Conservation (phyloP, 2,329 filamentous ascomycete genomes). For the Akanthomyces muscarius region DNA sequence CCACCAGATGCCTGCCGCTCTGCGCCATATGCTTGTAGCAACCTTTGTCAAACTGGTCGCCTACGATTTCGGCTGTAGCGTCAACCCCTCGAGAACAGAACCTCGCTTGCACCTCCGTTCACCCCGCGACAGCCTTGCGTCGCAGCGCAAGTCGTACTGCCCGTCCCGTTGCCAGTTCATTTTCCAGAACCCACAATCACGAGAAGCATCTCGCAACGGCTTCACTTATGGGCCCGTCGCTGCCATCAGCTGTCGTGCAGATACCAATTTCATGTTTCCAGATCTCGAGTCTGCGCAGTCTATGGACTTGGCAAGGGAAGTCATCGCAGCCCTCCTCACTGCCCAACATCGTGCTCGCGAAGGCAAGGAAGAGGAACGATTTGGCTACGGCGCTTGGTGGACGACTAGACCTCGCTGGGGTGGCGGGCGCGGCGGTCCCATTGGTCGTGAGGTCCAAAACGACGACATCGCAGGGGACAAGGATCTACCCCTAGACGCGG, state of each 20-base stretch:
- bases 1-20: slow-evolving; percentile 54
- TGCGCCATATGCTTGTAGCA: slow-evolving; percentile 52
- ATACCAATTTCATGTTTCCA: slow-evolving; percentile 44
- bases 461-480: slow-evolving; percentile 45
- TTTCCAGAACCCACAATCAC: slow-evolving; percentile 56
- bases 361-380: slow-evolving; percentile 50
- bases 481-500: slow-evolving; percentile 30
- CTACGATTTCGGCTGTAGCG: slow-evolving; percentile 63
- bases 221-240: slow-evolving; percentile 60
- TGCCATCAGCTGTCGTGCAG: slow-evolving; percentile 55
- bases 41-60: slow-evolving; percentile 61
- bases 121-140: slow-evolving; percentile 26
- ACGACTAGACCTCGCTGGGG: slow-evolving; percentile 58
- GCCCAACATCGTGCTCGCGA: slow-evolving; percentile 61
- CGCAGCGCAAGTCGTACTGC: slow-evolving; percentile 49
- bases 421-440: slow-evolving; percentile 58
- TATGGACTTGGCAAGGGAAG: slow-evolving; percentile 58
- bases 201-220: slow-evolving; percentile 56
- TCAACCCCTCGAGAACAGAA: slow-evolving; percentile 52
- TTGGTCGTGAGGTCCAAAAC: slow-evolving; percentile 56
- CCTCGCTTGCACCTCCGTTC: slow-evolving; percentile 54
- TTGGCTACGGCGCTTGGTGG: slow-evolving; percentile 61
- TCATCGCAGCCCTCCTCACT: slow-evolving; percentile 57
- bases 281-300: slow-evolving; percentile 52
- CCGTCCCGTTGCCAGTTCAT: slow-evolving; percentile 57